phyloP scores from a whole-genome alignment of 768 basidiomycete species.

The Lactarius psammicola region DNA sequence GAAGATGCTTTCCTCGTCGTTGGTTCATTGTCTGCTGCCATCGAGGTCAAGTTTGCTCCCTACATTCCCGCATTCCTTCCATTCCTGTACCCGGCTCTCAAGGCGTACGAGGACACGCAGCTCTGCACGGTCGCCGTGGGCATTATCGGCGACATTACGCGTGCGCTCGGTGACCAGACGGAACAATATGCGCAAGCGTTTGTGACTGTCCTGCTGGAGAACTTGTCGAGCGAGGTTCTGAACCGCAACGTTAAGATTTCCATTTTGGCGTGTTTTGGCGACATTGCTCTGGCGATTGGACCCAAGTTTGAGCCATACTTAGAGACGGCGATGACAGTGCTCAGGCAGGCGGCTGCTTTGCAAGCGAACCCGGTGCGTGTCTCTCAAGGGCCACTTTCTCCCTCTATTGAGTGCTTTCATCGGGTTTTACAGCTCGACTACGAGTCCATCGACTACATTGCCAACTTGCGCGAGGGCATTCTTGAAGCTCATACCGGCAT shows the following conservation, averaged over 20 bases:
- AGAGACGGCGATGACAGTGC: slow-evolving; percentile 84
- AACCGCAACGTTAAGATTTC: slow-evolving; percentile 95
- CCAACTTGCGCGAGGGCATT: slow-evolving; percentile 88
- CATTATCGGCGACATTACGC: slow-evolving; percentile 94
- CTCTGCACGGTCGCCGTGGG: slow-evolving; percentile 95
- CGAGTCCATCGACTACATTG: slow-evolving; percentile 90
- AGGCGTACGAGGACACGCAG: slow-evolving; percentile 92
- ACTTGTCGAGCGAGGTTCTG: slow-evolving; percentile 85
- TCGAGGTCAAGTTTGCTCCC: slow-evolving; percentile 74
- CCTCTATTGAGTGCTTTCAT: no score
- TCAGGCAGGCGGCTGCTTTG: slow-evolving; percentile 86
- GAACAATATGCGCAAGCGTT: slow-evolving; percentile 82
- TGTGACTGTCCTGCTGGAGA: slow-evolving; percentile 90
- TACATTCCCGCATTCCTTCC: slow-evolving; percentile 86
- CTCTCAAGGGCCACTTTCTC: not conserved
- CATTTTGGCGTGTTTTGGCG: slow-evolving; percentile 94
- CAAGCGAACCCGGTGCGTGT: slow-evolving; percentile 78
- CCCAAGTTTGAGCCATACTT: slow-evolving; percentile 84
- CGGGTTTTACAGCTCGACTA: slow-evolving; percentile 60
- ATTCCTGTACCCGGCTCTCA: slow-evolving; percentile 84
- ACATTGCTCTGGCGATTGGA: slow-evolving; percentile 92
- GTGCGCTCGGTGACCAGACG: slow-evolving; percentile 83
- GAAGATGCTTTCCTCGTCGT: slow-evolving; percentile 96
- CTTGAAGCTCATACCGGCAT: slow-evolving; percentile 96
- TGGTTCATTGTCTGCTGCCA: slow-evolving; percentile 70